Percentiles rank a stretch among this genome's conserved stretches.
These are phyloP conservation scores for Kondoa malvinella DNA, from an alignment of 768 basidiomycete species.

Conservation along the genomic window DNA sequence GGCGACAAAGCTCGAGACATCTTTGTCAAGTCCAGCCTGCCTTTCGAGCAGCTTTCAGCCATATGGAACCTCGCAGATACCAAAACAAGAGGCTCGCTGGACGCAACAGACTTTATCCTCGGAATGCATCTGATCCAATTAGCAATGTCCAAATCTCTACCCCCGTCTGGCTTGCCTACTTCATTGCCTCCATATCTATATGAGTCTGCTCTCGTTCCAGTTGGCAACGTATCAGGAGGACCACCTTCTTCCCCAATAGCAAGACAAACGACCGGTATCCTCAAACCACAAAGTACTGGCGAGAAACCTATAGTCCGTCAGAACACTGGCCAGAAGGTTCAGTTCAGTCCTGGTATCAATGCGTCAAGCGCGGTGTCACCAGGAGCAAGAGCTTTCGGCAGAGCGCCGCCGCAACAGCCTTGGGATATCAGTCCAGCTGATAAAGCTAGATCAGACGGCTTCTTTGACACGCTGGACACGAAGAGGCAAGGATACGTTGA, in stretches of 20 bases:
- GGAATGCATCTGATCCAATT: conserved; percentile 72
- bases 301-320: conserved; percentile 27
- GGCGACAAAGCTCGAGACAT: conserved; percentile 77
- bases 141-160: conserved; percentile 61
- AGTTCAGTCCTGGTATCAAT: background rate
- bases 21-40: conserved; percentile 76
- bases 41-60: conserved; percentile 68
- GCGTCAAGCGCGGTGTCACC: conserved; percentile 2
- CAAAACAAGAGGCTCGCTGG: conserved; percentile 71
- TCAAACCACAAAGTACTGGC: conserved; percentile 45
- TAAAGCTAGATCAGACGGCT: conserved; percentile 57
- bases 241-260: conserved; percentile 31
- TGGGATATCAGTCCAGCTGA: conserved; percentile 78
- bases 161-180: conserved; percentile 45
- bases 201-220: conserved; percentile 46
- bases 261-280: conserved; percentile 8
- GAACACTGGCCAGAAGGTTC: conserved; percentile 39
- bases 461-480: conserved; percentile 67
- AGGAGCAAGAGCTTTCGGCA: background rate
- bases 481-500: conserved; percentile 63
- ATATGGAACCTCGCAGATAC: conserved; percentile 98
- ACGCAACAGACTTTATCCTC: conserved; percentile 77
- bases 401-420: conserved; percentile 8
- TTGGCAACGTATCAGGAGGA: conserved; percentile 42
- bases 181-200: conserved; percentile 67